Percentiles rank a stretch among this genome's conserved stretches.
Conservation (phyloP, 2,329 filamentous ascomycete species). For the Fusarium stilboides region DNA sequence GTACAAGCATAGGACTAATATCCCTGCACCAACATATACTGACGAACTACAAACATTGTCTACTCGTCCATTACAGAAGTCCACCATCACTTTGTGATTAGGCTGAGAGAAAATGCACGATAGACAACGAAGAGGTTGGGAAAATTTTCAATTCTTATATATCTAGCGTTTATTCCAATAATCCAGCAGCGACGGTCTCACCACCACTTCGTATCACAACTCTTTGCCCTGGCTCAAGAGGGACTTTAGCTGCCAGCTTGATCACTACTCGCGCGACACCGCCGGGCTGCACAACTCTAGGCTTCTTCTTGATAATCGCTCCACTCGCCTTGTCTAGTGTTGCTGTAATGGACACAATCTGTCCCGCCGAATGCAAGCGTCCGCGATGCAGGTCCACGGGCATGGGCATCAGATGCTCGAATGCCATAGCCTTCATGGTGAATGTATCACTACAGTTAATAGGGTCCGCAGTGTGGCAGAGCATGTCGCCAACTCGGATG, state of each 20-base stretch:
- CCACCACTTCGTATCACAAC: slow-evolving; percentile 87
- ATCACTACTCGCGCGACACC: slow-evolving; percentile 83
- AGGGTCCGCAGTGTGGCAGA: slow-evolving; percentile 79
- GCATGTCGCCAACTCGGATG: slow-evolving; percentile 85
- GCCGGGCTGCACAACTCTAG: slow-evolving; percentile 85
- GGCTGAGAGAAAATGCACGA: not conserved
- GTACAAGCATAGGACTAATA: not conserved
- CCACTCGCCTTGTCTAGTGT: slow-evolving; percentile 85
- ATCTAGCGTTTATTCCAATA: slow-evolving; percentile 74
- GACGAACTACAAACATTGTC: not conserved
- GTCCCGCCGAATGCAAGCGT: slow-evolving; percentile 82
- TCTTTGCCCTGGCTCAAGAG: slow-evolving; percentile 83
- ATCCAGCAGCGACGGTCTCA: slow-evolving; percentile 87
- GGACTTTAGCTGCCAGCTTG: slow-evolving; percentile 80
- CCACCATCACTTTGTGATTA: not conserved
- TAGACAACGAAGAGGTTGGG: not conserved
- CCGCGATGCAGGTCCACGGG: slow-evolving; percentile 91
- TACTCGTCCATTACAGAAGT: not conserved
- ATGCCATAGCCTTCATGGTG: slow-evolving; percentile 87
- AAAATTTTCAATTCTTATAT: slow-evolving; percentile 17
- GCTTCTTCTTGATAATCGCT: slow-evolving; percentile 83
- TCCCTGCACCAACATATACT: not conserved
- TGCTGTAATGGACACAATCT: slow-evolving; percentile 79
- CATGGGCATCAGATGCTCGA: slow-evolving; percentile 91
- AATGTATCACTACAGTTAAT: slow-evolving; percentile 81